phyloP scores from a whole-genome alignment of 108 stramenopile species.

The Aureococcus anophagefferens region DNA sequence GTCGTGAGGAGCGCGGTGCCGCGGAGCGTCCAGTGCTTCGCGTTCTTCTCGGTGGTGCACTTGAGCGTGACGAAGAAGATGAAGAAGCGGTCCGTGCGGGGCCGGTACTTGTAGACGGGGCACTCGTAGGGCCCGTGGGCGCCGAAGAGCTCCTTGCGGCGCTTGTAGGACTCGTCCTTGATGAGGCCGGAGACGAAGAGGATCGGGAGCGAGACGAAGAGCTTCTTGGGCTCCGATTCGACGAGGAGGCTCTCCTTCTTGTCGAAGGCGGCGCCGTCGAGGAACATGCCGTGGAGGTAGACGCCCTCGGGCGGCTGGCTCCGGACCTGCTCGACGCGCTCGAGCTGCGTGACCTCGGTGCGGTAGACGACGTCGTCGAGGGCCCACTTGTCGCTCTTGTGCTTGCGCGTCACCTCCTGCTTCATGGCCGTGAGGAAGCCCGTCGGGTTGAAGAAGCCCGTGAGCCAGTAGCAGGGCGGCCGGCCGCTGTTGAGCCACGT shows the following conservation, averaged over 20 bases:
- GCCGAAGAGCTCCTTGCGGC: slow-evolving; percentile 47
- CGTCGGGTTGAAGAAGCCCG: slow-evolving; percentile 78
- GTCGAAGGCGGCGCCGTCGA: slow-evolving; percentile 74
- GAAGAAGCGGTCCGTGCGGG: slow-evolving; percentile 63
- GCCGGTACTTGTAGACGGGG: slow-evolving; percentile 74
- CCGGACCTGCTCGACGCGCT: slow-evolving; percentile 50
- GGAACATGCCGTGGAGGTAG: slow-evolving; percentile 68
- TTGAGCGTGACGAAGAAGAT: slow-evolving; percentile 64
- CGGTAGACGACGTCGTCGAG: slow-evolving; percentile 74
- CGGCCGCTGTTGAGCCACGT: slow-evolving; percentile 61
- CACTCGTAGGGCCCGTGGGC: slow-evolving; percentile 57
- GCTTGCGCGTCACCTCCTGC: slow-evolving; percentile 73
- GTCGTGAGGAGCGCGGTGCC: slow-evolving; percentile 48
- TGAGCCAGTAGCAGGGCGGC: slow-evolving; percentile 68
- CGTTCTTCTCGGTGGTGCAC: slow-evolving; percentile 45
- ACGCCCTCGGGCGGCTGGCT: slow-evolving; percentile 59
- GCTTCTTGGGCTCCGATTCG: slow-evolving; percentile 65
- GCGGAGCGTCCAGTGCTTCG: slow-evolving; percentile 64
- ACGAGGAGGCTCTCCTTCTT: slow-evolving; percentile 49
- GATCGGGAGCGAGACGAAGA: slow-evolving; percentile 63
- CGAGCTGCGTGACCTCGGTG: slow-evolving; percentile 66
- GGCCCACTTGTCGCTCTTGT: slow-evolving; percentile 73
- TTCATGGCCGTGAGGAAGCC: slow-evolving; percentile 80
- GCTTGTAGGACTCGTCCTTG: slow-evolving; percentile 44
- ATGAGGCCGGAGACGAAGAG: slow-evolving; percentile 57